Base-by-base conservation (phyloP, 495 filamentous ascomycete genomes). In the Penicillium manginii region DNA sequence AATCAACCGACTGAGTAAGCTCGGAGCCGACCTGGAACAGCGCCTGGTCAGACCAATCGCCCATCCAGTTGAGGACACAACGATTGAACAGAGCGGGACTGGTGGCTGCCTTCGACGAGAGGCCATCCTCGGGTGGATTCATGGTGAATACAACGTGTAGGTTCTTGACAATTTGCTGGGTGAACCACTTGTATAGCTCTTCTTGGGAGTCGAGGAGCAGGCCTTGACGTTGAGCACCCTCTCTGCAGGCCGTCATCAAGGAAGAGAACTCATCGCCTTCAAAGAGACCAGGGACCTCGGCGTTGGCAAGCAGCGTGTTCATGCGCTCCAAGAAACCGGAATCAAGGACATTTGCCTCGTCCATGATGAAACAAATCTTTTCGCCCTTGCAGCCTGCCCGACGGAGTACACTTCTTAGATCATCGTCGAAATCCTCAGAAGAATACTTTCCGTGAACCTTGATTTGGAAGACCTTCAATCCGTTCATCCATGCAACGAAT, bases 331-430 rank as follows among this genome's bases (percentile, higher is more conserved):
- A 73, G 86, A 99, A 99, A 35, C 93, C 94, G 15, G 94, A 99
- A 67, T 99, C 94, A 3, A 99, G 84, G 18, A 99, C 94, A 66
- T 99, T 99, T 7, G 92, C 89, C 79, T 99, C 94, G 65, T 99
- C 94, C 94, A 99, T 97, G 76, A 99, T 96, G 77, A 99, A 99
- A 78, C 96, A 98, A 40, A 99, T 96, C 81, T 97, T 99, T 71
- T 99, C 94, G 33, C 94, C 94, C 75, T 96, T 97, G 78, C 96
- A 98, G 49, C 94, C 94, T 60, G 90, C 93, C 46, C 94, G 84
- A 55, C 96, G 90, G 18, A 99, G 86, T 12, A 99, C 93, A 68
- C 91, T 93, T 52, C 96, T 82, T 9, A 99, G 78, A 74, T 99
- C 94, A 47, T 99, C 96, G 69, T 99, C 94, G 70, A 99, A 99